These are phyloP conservation scores for Chlorella sp. DNA, from an alignment of 139 green algal genomes.

Conservation along the genomic window DNA sequence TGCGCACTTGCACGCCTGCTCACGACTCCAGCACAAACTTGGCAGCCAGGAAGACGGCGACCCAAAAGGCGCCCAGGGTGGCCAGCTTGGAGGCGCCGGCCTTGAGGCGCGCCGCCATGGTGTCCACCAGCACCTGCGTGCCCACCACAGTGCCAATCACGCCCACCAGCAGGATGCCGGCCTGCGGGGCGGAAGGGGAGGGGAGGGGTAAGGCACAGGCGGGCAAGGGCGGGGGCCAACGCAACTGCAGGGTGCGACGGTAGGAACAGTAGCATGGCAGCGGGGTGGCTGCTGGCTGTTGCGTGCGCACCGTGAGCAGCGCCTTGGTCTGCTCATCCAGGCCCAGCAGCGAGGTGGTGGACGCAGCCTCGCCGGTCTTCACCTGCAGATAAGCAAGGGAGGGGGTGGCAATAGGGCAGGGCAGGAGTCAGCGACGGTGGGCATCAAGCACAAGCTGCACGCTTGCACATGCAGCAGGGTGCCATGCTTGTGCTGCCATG, in stretches of 20 bases:
- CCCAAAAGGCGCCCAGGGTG: conserved; percentile 63
- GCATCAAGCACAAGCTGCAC: no score
- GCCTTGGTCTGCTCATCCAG: conserved; percentile 62
- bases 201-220: not conserved
- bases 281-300: not conserved
- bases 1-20: not conserved
- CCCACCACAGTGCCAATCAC: conserved; percentile 35
- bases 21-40: conserved; percentile 53
- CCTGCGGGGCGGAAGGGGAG: conserved; percentile 29
- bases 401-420: no score
- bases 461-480: no score
- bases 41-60: conserved; percentile 62
- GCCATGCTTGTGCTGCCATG: no score
- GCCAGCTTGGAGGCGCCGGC: conserved; percentile 42
- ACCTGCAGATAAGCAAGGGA: no score
- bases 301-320: conserved; percentile 35
- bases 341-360: conserved; percentile 2
- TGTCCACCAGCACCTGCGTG: conserved; percentile 31
- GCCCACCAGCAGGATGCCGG: conserved; percentile 39
- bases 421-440: no score
- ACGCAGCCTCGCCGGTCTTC: not conserved
- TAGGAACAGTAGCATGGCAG: not conserved
- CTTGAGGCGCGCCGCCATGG: conserved; percentile 32
- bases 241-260: no score
- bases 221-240: no score